These are phyloP conservation scores for Pichia gijzeniarum DNA, from an alignment of 805 yeast genomes.

Conservation along the genomic window DNA sequence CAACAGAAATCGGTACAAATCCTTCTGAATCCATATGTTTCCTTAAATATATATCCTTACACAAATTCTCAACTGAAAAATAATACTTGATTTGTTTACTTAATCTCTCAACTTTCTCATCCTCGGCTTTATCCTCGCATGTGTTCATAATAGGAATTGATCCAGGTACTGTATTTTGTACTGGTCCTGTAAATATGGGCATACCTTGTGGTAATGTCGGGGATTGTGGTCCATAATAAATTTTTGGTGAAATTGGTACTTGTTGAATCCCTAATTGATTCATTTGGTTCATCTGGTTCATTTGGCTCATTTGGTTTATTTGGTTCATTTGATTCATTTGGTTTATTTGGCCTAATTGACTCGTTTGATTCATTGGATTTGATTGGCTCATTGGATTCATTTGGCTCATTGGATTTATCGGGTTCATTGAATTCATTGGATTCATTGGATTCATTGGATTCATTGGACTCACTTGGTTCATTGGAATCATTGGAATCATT, in stretches of 20 bases:
- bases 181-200: background rate
- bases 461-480: background rate
- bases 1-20: slow-evolving; percentile 50
- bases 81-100: slow-evolving; percentile 73
- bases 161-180: background rate
- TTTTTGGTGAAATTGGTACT: background rate
- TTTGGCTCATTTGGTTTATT: too few species aligned
- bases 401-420: too few species aligned
- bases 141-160: background rate
- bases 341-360: too few species aligned
- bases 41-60: slow-evolving; percentile 75
- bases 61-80: slow-evolving; percentile 77
- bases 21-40: slow-evolving; percentile 71
- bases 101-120: slow-evolving; percentile 15
- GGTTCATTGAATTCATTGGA: too few species aligned
- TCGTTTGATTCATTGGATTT: too few species aligned
- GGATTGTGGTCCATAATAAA: background rate
- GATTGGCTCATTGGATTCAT: too few species aligned
- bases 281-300: too few species aligned
- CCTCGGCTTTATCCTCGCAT: background rate
- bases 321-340: too few species aligned
- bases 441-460: too few species aligned
- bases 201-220: background rate
- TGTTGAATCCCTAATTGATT: background rate
- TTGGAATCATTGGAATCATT: too few species aligned